Conservation (phyloP, 129 eudicot genomes). For the Helianthus annuus region DNA sequence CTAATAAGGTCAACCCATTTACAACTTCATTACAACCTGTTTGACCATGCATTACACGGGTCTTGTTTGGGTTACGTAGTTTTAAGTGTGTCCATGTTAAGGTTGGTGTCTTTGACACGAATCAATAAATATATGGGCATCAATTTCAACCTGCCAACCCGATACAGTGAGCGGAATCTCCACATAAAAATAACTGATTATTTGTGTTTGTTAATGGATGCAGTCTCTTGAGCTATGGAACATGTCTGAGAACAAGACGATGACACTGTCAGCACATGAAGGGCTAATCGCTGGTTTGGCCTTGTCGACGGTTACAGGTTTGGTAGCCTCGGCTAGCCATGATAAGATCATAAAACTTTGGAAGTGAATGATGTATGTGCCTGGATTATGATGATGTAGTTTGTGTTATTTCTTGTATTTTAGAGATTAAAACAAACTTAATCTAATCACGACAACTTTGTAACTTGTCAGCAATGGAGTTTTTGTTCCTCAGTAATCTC, state of each 20-base stretch:
- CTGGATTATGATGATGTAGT: neutral
- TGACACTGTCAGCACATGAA: conserved; percentile 87
- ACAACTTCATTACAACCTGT: too few relatives aligned
- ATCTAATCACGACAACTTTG: neutral
- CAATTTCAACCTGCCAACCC: too few relatives aligned
- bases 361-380: conserved; percentile 44
- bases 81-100: too few relatives aligned
- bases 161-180: too few relatives aligned
- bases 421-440: neutral
- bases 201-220: conserved; percentile 10
- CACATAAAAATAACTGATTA: too few relatives aligned
- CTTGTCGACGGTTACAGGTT: conserved; percentile 63
- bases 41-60: too few relatives aligned
- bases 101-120: too few relatives aligned
- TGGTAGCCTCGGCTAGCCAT: conserved; percentile 96
- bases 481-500: neutral
- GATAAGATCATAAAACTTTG: conserved; percentile 91
- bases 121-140: too few relatives aligned
- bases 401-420: neutral
- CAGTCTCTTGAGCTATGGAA: conserved; percentile 97
- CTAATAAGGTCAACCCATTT: too few relatives aligned
- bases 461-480: neutral
- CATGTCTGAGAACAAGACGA: conserved; percentile 89
- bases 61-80: too few relatives aligned
- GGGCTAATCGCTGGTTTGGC: conserved; percentile 89